Conservation (phyloP, 441 rosid species). For the Adansonia rubrostipa region DNA sequence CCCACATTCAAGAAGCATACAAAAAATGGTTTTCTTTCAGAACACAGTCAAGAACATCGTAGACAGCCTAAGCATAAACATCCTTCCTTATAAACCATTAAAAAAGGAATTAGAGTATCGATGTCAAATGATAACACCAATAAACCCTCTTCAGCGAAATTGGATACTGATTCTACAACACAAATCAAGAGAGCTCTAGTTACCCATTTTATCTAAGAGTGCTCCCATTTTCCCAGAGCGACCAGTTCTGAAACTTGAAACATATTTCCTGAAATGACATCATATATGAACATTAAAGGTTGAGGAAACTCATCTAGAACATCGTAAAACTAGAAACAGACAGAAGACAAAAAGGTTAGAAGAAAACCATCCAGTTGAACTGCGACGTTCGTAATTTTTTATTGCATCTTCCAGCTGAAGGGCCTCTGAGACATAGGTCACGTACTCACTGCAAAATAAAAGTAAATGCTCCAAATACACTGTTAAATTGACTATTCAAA, state of each 20-base stretch:
- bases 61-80: no score
- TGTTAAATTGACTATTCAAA: background rate
- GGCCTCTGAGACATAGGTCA: conserved; percentile 80
- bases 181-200: conserved; percentile 17
- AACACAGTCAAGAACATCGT: background rate
- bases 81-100: background rate
- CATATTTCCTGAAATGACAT: conserved; percentile 68
- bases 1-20: background rate
- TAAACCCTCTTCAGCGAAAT: conserved; percentile 14
- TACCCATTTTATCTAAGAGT: conserved; percentile 74
- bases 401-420: conserved; percentile 90
- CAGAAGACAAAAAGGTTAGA: conserved; percentile 23
- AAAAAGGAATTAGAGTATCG: background rate
- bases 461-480: conserved; percentile 13
- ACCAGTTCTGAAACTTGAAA: conserved; percentile 81
- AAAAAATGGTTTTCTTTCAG: background rate
- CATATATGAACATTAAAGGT: conserved; percentile 30
- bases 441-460: conserved; percentile 67
- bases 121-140: background rate
- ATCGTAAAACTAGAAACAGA: conserved; percentile 18
- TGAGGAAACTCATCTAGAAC: conserved; percentile 19
- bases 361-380: conserved; percentile 86
- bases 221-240: conserved; percentile 71
- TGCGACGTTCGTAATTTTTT: conserved; percentile 77
- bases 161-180: conserved; percentile 1